These are phyloP conservation scores for Stephania cephalantha DNA, from an alignment of 164 flowering plant species.

Conservation along the genomic window DNA sequence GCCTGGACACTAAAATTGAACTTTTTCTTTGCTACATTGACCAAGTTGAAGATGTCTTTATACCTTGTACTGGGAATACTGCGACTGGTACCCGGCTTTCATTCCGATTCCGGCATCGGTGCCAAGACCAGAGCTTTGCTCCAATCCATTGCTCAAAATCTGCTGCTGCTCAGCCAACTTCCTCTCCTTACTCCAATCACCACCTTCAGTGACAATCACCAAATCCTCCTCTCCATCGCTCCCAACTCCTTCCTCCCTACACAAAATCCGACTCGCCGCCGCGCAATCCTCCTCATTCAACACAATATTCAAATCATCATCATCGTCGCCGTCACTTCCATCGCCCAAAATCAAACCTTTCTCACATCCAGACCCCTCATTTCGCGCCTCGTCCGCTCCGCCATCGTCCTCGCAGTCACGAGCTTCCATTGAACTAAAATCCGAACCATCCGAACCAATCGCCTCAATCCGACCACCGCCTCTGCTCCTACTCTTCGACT, in stretches of 20 bases:
- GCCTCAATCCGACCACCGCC: background rate
- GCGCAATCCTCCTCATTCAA: slow-evolving; percentile 38
- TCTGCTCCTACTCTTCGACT: background rate
- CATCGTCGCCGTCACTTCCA: slow-evolving; percentile 51
- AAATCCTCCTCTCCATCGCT: slow-evolving; percentile 11
- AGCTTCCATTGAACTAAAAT: background rate
- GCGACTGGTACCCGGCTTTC: slow-evolving; percentile 21
- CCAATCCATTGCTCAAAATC: slow-evolving; percentile 16
- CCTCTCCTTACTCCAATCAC: slow-evolving; percentile 17
- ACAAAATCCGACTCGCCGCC: slow-evolving; percentile 1
- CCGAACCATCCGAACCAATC: background rate
- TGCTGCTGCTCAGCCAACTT: background rate
- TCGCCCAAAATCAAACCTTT: slow-evolving; percentile 14
- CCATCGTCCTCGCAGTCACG: background rate
- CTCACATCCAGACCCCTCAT: slow-evolving; percentile 5
- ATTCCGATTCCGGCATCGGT: slow-evolving; percentile 20
- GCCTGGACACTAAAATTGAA: no score
- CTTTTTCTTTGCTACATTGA: no score
- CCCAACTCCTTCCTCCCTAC: slow-evolving; percentile 9
- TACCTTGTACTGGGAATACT: slow-evolving; percentile 35
- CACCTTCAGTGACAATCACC: slow-evolving; percentile 11
- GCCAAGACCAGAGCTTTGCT: slow-evolving; percentile 14
- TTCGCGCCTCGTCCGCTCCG: background rate
- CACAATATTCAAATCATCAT: slow-evolving; percentile 52
- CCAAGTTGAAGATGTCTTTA: background rate